Conservation (phyloP, 139 green algal genomes). For the Chlamydomonas sp. region DNA sequence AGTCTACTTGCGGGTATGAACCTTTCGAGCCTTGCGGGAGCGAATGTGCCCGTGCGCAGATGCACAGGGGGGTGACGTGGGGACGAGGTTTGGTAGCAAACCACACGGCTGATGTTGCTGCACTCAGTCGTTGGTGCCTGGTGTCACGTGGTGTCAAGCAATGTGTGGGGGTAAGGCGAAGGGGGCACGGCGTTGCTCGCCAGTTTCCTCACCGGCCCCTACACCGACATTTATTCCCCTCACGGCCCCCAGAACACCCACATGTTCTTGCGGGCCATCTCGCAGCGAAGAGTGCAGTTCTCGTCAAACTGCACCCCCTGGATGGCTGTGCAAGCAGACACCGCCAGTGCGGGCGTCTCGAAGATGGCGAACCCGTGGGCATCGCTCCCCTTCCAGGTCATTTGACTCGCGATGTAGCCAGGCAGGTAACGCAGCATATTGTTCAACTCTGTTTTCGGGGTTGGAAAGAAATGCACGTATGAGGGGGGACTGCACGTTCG, state of each 20-base stretch:
- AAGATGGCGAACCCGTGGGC: slow-evolving; percentile 87
- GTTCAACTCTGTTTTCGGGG: slow-evolving; percentile 72
- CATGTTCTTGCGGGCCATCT: slow-evolving; percentile 85
- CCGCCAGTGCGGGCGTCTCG: slow-evolving; percentile 48
- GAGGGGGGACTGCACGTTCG: too few relatives aligned
- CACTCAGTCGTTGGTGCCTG: neutral
- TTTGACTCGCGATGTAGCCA: slow-evolving; percentile 77
- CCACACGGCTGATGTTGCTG: neutral
- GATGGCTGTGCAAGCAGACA: slow-evolving; percentile 58
- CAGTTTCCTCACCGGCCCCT: too few relatives aligned
- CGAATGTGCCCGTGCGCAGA: too few relatives aligned
- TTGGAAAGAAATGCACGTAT: too few relatives aligned
- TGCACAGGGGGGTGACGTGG: too few relatives aligned
- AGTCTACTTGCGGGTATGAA: too few relatives aligned
- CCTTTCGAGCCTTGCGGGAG: too few relatives aligned
- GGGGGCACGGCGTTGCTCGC: too few relatives aligned
- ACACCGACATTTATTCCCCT: too few relatives aligned
- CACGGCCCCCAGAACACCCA: neutral
- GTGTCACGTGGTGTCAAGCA: neutral
- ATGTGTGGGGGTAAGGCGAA: too few relatives aligned
- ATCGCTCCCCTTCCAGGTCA: neutral
- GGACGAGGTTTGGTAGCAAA: neutral
- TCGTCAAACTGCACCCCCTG: slow-evolving; percentile 63
- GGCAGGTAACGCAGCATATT: slow-evolving; percentile 90
- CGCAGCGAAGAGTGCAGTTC: slow-evolving; percentile 43